Conservation (phyloP, 768 basidiomycete genomes). For the Trametes gibbosa region DNA sequence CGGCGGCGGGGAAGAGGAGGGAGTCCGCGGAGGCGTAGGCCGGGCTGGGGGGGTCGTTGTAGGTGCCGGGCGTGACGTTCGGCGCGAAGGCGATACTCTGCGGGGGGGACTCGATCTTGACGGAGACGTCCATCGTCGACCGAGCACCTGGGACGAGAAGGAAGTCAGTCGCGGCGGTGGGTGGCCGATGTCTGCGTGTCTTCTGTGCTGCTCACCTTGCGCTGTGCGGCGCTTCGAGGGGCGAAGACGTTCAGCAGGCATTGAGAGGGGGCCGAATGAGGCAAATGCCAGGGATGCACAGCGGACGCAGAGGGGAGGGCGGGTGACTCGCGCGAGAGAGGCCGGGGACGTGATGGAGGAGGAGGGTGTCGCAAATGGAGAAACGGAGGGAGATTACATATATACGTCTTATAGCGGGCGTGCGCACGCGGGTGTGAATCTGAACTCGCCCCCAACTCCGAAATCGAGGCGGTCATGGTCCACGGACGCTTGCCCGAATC, state of each 20-base stretch:
- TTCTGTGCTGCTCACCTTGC: constrained; percentile 8
- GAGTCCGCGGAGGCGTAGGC: constrained; percentile 40
- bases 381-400: constrained; percentile 26
- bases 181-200: not conserved
- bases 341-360: constrained; percentile 21
- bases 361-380: constrained; percentile 27
- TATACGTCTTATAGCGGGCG: constrained; percentile 25
- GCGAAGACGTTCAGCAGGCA: constrained; percentile 23
- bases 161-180: constrained; percentile 10
- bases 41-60: constrained; percentile 44
- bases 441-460: constrained; percentile 19
- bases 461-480: constrained; percentile 19
- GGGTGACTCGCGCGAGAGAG: constrained; percentile 17
- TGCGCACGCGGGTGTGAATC: constrained; percentile 21
- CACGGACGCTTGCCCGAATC: constrained; percentile 14
- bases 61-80: constrained; percentile 56
- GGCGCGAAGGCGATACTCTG: constrained; percentile 55
- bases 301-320: constrained; percentile 18
- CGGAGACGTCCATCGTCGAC: constrained; percentile 7
- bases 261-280: constrained; percentile 17
- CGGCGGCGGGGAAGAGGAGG: constrained; percentile 55
- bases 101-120: constrained; percentile 17
- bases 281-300: constrained; percentile 12
- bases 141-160: constrained; percentile 5
- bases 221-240: constrained; percentile 19